Conservation (phyloP, 352 stramenopile species). For the Globisporangium polare region DNA sequence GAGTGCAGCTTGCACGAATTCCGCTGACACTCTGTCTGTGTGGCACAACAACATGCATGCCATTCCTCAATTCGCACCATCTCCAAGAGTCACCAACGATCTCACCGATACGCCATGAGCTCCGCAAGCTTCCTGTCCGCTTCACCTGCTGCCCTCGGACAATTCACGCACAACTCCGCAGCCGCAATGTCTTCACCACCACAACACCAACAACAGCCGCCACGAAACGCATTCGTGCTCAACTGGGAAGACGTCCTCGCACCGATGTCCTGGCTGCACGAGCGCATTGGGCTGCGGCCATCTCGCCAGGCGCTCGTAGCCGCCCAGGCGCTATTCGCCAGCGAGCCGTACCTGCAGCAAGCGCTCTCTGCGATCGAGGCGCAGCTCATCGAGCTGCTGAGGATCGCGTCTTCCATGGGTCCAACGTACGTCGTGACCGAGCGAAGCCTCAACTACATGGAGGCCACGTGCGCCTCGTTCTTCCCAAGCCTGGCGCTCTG, state of each 20-base stretch:
- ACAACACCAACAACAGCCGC: neutral
- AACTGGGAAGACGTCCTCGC: constrained; percentile 58
- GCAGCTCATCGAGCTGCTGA: constrained; percentile 45
- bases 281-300: constrained; percentile 37
- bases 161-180: neutral
- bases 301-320: constrained; percentile 28
- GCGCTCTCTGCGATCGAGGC: constrained; percentile 45
- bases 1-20: neutral
- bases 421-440: constrained; percentile 53
- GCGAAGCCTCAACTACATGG: constrained; percentile 43
- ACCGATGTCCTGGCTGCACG: constrained; percentile 36
- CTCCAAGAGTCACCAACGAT: neutral
- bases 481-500: constrained; percentile 48
- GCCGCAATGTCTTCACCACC: neutral
- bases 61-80: constrained; percentile 11
- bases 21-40: neutral
- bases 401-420: constrained; percentile 28
- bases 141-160: neutral
- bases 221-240: constrained; percentile 35
- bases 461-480: constrained; percentile 38
- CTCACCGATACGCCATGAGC: constrained; percentile 3
- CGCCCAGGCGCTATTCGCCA: constrained; percentile 22
- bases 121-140: neutral
- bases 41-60: neutral
- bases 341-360: constrained; percentile 50